These are phyloP conservation scores for Trichoderma harzianum DNA, from an alignment of 2,329 filamentous ascomycete genomes.

Conservation along the genomic window DNA sequence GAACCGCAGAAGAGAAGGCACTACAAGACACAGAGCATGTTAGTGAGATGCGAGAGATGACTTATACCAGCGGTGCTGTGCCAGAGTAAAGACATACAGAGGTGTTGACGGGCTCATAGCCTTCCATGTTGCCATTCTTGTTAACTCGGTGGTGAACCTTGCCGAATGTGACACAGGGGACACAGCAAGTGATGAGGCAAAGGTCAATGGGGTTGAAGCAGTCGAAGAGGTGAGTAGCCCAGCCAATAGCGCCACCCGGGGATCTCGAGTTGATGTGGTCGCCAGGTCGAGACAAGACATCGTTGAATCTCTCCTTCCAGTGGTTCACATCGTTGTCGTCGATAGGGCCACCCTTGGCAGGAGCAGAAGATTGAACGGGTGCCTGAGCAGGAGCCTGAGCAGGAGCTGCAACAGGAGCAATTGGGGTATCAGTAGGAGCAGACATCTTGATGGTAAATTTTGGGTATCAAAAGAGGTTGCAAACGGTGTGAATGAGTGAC, in stretches of 20 bases:
- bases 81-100: conserved; percentile 35
- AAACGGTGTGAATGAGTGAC: conserved; percentile 6
- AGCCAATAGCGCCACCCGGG: conserved; percentile 35
- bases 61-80: background rate
- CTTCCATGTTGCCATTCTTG: conserved; percentile 39
- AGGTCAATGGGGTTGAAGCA: conserved; percentile 44
- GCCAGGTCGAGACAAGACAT: conserved; percentile 39
- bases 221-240: conserved; percentile 41
- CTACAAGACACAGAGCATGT: conserved; percentile 24
- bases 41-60: background rate
- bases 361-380: conserved; percentile 13
- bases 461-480: conserved; percentile 12
- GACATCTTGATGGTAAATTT: background rate
- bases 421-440: background rate
- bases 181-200: conserved; percentile 44
- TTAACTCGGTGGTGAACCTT: conserved; percentile 46
- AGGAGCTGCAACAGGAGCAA: background rate
- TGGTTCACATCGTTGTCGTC: conserved; percentile 42
- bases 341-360: conserved; percentile 31
- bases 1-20: conserved; percentile 44
- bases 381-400: background rate
- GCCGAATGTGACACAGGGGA: conserved; percentile 48
- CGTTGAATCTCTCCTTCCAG: conserved; percentile 44
- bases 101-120: conserved; percentile 46
- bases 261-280: conserved; percentile 44